These are phyloP conservation scores for Daldinia childiae DNA, from an alignment of 495 filamentous ascomycete genomes.

Conservation along the genomic window DNA sequence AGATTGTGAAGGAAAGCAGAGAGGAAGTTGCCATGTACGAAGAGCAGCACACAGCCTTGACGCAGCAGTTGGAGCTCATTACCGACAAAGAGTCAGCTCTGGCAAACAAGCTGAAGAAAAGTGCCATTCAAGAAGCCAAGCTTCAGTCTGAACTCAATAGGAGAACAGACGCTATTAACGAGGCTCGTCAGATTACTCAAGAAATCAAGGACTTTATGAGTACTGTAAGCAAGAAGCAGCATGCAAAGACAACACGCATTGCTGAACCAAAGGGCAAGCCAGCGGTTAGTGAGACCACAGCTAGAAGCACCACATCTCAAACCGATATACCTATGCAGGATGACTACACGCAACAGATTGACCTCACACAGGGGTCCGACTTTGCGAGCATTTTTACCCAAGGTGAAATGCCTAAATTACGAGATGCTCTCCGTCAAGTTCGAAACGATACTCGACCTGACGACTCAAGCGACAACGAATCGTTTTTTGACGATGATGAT, in stretches of 20 bases:
- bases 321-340: constrained; percentile 52
- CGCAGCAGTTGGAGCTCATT: constrained; percentile 34
- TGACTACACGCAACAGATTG: constrained; percentile 54
- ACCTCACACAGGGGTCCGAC: constrained; percentile 55
- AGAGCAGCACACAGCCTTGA: constrained; percentile 29
- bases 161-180: constrained; percentile 35
- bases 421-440: constrained; percentile 49
- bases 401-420: constrained; percentile 50
- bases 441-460: constrained; percentile 36
- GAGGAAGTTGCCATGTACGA: constrained; percentile 20
- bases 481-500: constrained; percentile 31
- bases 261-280: constrained; percentile 48
- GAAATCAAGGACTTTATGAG: constrained; percentile 49
- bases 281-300: constrained; percentile 40
- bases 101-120: constrained; percentile 47
- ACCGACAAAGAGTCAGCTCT: constrained; percentile 48
- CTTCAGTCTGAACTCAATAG: constrained; percentile 36
- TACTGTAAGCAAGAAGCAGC: constrained; percentile 45
- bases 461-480: constrained; percentile 23
- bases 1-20: constrained; percentile 34
- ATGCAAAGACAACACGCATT: constrained; percentile 49
- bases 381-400: constrained; percentile 53
- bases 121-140: constrained; percentile 41
- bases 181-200: constrained; percentile 41
- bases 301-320: constrained; percentile 44